Base-by-base conservation (phyloP, 352 stramenopile species). In the Thalassiosira exigua region DNA sequence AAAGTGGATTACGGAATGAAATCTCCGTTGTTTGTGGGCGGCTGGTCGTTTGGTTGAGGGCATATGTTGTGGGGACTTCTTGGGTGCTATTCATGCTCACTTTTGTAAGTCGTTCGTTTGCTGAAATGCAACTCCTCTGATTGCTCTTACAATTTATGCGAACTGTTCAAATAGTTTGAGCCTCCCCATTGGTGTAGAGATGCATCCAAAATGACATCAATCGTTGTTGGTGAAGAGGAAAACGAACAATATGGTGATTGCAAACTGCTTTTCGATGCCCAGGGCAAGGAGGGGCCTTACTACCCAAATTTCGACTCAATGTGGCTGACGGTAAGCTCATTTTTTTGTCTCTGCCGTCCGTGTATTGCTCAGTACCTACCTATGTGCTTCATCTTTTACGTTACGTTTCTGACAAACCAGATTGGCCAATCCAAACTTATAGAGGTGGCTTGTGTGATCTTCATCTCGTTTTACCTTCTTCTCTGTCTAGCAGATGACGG, bases 111-210 rank as follows among this genome's bases (percentile, higher is more conserved):
- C n/a, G n/a, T n/a, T n/a, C n/a, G n/a, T n/a, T n/a, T n/a, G n/a
- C n/a, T n/a, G n/a, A n/a, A n/a, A n/a, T n/a, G n/a, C n/a, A n/a
- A n/a, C n/a, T n/a, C n/a, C n/a, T n/a, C n/a, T n/a, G n/a, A n/a
- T n/a, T n/a, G n/a, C n/a, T n/a, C n/a, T n/a, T n/a, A n/a, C n/a
- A n/a, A n/a, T n/a, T n/a, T n/a, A n/a, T n/a, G n/a, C n/a, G n/a
- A n/a, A n/a, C n/a, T n/a, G n/a, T n/a, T n/a, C n/a, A n/a, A n/a
- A n/a, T n/a, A n/a, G n/a, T 64, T 91, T 52, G 87, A 93, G 48
- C 87, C 87, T 17, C 87, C 87, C 2, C 32, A 46, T 57, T 93
- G 87, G 87, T 93, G 87, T 69, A 82, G 69, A 59, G 48, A 70
- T 52, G 48, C 58, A 36, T 62, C 61, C 14, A n/a, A 71, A 62